Conservation (phyloP, 495 filamentous ascomycete genomes). For the Aspergillus taichungensis region DNA sequence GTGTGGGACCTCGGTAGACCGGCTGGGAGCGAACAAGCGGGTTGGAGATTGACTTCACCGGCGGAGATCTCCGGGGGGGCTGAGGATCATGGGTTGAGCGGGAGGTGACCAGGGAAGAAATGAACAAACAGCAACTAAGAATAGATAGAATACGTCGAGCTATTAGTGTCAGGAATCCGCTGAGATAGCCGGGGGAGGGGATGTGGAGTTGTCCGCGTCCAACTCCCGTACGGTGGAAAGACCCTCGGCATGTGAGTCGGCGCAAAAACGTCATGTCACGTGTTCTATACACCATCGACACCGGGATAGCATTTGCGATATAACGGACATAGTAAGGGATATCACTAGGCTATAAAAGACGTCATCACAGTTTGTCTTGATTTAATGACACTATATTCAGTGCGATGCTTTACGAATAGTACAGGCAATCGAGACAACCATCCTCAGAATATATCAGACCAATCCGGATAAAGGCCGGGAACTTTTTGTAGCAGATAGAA, state of each 20-base stretch:
- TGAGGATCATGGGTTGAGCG: slow-evolving; percentile 8
- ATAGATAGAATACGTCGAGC: not conserved
- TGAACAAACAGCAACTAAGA: slow-evolving; percentile 6
- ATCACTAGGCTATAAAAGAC: too few relatives aligned
- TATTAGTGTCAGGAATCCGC: slow-evolving; percentile 1
- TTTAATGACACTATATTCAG: too few relatives aligned
- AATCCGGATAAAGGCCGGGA: too few relatives aligned
- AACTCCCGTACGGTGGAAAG: slow-evolving; percentile 12
- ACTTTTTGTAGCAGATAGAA: slow-evolving; percentile 1
- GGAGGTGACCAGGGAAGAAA: slow-evolving; percentile 1
- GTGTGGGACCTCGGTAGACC: slow-evolving; percentile 25
- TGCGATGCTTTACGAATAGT: too few relatives aligned
- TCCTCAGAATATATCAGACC: too few relatives aligned
- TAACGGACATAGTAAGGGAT: too few relatives aligned
- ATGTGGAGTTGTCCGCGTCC: slow-evolving; percentile 16
- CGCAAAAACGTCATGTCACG: slow-evolving; percentile 36
- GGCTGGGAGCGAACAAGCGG: slow-evolving; percentile 7
- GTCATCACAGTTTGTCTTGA: too few relatives aligned
- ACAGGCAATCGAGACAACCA: too few relatives aligned
- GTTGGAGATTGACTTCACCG: slow-evolving; percentile 6
- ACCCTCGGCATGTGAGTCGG: slow-evolving; percentile 39
- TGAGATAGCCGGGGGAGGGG: slow-evolving; percentile 22
- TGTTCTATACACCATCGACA: slow-evolving; percentile 3
- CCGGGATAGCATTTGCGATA: too few relatives aligned
- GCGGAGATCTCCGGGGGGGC: slow-evolving; percentile 6